Conservation (phyloP, 805 yeast species). For the Metschnikowia peoriensis region DNA sequence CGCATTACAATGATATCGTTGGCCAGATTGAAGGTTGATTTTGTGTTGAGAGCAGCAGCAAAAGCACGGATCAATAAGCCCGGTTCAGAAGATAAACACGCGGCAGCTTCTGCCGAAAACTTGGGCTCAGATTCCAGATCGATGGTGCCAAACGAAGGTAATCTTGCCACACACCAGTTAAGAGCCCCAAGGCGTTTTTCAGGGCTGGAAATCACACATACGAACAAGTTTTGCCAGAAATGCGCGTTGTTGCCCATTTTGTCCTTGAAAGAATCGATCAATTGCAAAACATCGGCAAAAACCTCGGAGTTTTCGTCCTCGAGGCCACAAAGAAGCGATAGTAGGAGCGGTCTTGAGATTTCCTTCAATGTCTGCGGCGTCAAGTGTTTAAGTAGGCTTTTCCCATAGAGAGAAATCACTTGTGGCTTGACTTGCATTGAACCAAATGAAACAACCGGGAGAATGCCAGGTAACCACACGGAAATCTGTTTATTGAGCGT, state of each 20-base stretch:
- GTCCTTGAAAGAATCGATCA: slow-evolving; percentile 59
- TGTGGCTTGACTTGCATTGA: slow-evolving; percentile 85
- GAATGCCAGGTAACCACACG: slow-evolving; percentile 89
- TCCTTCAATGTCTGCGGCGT: slow-evolving; percentile 41
- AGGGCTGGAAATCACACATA: slow-evolving; percentile 71
- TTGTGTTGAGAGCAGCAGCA: slow-evolving; percentile 56
- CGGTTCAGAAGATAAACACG: slow-evolving; percentile 71
- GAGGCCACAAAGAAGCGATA: slow-evolving; percentile 79
- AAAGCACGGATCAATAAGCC: slow-evolving; percentile 78
- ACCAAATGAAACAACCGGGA: slow-evolving; percentile 85
- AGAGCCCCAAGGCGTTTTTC: slow-evolving; percentile 84
- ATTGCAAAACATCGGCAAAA: slow-evolving; percentile 55
- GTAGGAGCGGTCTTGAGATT: slow-evolving; percentile 64
- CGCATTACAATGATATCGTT: slow-evolving; percentile 70
- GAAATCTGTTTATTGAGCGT: slow-evolving; percentile 54
- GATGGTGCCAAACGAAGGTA: slow-evolving; percentile 58
- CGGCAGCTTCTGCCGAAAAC: slow-evolving; percentile 35
- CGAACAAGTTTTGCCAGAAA: slow-evolving; percentile 84
- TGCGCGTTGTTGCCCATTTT: slow-evolving; percentile 64
- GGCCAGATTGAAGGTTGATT: slow-evolving; percentile 30
- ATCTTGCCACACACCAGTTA: slow-evolving; percentile 62
- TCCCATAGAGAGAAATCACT: slow-evolving; percentile 59
- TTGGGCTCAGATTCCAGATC: slow-evolving; percentile 15
- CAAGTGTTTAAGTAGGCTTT: slow-evolving; percentile 45
- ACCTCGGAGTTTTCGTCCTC: slow-evolving; percentile 92